Conservation (phyloP, 345 rosid genomes). For the Euphorbia peplus region DNA sequence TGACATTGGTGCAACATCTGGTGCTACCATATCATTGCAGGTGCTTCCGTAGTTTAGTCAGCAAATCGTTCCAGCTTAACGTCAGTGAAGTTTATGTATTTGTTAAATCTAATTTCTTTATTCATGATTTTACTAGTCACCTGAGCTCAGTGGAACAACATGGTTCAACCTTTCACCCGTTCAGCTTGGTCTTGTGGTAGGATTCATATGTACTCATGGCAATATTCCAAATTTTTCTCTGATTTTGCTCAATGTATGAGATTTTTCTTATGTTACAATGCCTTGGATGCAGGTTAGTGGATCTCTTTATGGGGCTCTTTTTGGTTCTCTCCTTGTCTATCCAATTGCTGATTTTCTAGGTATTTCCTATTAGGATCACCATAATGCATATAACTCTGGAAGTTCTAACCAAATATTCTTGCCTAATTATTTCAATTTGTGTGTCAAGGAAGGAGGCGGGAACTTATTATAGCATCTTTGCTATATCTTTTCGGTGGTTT, state of each 20-base stretch:
- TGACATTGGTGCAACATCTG: slow-evolving; percentile 97
- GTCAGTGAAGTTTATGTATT: background rate
- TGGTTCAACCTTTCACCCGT: slow-evolving; percentile 86
- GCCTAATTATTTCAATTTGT: slow-evolving; percentile 10
- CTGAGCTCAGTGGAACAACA: slow-evolving; percentile 81
- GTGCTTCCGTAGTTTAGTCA: slow-evolving; percentile 24
- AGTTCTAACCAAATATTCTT: slow-evolving; percentile 15
- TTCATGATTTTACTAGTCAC: slow-evolving; percentile 42
- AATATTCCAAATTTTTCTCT: background rate
- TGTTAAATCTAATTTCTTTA: slow-evolving; percentile 22
- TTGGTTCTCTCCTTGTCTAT: slow-evolving; percentile 80
- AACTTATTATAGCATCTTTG: slow-evolving; percentile 65
- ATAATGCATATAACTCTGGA: background rate
- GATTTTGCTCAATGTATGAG: slow-evolving; percentile 8
- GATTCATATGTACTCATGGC: slow-evolving; percentile 18
- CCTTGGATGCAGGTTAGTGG: slow-evolving; percentile 74
- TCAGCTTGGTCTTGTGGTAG: slow-evolving; percentile 95
- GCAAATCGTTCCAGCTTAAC: background rate
- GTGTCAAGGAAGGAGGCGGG: slow-evolving; percentile 72
- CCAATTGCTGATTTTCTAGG: slow-evolving; percentile 92
- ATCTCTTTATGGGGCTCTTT: slow-evolving; percentile 93
- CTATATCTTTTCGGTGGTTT: slow-evolving; percentile 62
- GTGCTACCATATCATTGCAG: slow-evolving; percentile 89
- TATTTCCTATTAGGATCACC: slow-evolving; percentile 21
- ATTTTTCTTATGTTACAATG: slow-evolving; percentile 2